Conservation (phyloP, 2,329 filamentous ascomycete species). For the Sodiomyces alkalinus region DNA sequence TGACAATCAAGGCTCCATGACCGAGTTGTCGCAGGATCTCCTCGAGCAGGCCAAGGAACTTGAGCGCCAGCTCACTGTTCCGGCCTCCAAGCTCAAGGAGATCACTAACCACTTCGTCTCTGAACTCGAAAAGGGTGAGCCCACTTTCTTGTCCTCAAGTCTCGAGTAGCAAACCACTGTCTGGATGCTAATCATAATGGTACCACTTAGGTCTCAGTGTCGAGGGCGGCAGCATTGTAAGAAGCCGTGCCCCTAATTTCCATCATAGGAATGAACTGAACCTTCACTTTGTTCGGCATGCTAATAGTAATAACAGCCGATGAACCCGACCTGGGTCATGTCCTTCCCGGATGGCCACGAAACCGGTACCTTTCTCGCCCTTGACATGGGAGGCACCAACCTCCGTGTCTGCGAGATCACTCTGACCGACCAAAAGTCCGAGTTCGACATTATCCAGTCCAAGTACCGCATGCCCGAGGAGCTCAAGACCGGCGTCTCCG, state of each 20-base stretch:
- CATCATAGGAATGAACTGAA: not conserved
- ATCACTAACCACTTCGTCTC: conserved; percentile 81
- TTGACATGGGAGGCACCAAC: conserved; percentile 96
- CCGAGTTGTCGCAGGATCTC: conserved; percentile 77
- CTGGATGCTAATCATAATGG: conserved; percentile 8
- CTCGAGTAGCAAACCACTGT: not conserved
- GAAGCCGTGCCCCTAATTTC: conserved; percentile 18
- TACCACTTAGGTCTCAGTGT: conserved; percentile 52
- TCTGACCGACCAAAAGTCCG: conserved; percentile 71
- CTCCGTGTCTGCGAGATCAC: conserved; percentile 88
- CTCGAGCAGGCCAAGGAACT: conserved; percentile 65
- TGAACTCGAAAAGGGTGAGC: conserved; percentile 70
- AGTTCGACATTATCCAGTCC: conserved; percentile 89
- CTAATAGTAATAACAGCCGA: conserved; percentile 46
- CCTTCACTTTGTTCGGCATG: not conserved
- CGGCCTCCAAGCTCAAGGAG: conserved; percentile 66
- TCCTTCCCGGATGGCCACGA: conserved; percentile 75
- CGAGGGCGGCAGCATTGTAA: conserved; percentile 83
- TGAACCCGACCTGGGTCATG: conserved; percentile 98
- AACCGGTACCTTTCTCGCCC: conserved; percentile 71
- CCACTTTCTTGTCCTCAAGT: conserved; percentile 2
- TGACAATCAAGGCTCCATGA: conserved; percentile 57
- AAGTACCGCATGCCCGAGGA: conserved; percentile 93
- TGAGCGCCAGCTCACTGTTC: conserved; percentile 72
- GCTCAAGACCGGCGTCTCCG: conserved; percentile 68